Evolutionary conservation across 352 stramenopile genomes (phyloP).

Genomic region (Pythium myriotylum): DNA sequence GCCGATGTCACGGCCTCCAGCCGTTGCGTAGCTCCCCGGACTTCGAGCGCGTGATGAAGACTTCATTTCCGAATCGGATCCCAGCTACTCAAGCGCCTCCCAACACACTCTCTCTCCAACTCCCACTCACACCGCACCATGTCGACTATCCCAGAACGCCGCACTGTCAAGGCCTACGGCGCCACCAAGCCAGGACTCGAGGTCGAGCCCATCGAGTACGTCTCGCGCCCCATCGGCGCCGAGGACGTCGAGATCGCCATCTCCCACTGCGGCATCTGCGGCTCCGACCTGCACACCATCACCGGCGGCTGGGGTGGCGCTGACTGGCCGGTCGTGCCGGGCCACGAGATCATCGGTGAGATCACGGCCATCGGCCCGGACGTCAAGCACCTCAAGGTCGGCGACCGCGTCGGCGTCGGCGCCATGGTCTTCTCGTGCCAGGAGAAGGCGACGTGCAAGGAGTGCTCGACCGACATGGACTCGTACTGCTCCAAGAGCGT

Average conservation of each 20-base stretch:
- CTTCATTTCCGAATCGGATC: too few species aligned
- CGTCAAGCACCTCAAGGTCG: slow-evolving; percentile 12
- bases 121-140: too few species aligned
- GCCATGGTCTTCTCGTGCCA: slow-evolving; percentile 20
- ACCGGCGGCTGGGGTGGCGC: slow-evolving; percentile 24
- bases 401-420: slow-evolving; percentile 25
- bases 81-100: too few species aligned
- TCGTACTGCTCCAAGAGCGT: slow-evolving; percentile 17
- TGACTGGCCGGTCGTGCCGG: slow-evolving; percentile 25
- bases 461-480: slow-evolving; percentile 11
- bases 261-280: slow-evolving; percentile 33
- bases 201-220: slow-evolving; percentile 23
- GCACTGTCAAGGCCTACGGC: slow-evolving; percentile 21
- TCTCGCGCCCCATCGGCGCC: slow-evolving; percentile 16
- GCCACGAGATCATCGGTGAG: slow-evolving; percentile 33
- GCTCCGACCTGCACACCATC: slow-evolving; percentile 32
- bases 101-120: neutral
- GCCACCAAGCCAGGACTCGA: slow-evolving; percentile 6
- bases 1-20: too few species aligned
- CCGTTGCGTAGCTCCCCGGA: too few species aligned
- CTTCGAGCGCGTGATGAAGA: too few species aligned
- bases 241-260: slow-evolving; percentile 35
- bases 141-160: neutral
- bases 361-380: slow-evolving; percentile 18
- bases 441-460: slow-evolving; percentile 12